Conservation (phyloP, 352 stramenopile genomes). For the Pythium plurisporium region DNA sequence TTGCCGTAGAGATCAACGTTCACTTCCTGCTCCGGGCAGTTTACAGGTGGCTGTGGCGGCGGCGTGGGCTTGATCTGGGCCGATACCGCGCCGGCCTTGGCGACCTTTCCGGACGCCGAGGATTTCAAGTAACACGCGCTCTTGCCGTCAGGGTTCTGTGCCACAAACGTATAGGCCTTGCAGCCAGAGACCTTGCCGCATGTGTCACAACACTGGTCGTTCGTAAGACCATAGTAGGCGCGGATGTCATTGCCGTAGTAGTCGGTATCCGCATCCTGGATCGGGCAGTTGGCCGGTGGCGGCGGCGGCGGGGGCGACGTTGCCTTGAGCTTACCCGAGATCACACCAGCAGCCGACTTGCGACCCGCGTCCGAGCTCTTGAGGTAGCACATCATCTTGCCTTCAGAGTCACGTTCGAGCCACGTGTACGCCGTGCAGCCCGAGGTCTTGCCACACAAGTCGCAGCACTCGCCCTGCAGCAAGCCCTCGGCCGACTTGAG, state of each 20-base stretch:
- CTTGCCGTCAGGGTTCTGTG: constrained; percentile 39
- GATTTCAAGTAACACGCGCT: constrained; percentile 46
- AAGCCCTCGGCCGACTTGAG: not conserved
- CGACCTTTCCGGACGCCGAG: constrained; percentile 8
- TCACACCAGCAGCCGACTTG: not conserved
- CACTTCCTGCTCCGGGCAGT: constrained; percentile 13
- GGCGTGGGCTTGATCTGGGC: no score
- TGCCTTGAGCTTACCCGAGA: not conserved
- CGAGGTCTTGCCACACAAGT: constrained; percentile 5
- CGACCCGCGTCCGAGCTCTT: constrained; percentile 27
- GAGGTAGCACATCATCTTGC: constrained; percentile 43
- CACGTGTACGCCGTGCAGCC: constrained; percentile 11
- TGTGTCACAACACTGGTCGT: constrained; percentile 33
- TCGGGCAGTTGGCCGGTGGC: constrained; percentile 24
- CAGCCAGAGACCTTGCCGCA: constrained; percentile 34
- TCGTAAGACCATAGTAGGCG: constrained; percentile 30
- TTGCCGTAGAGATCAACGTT: constrained; percentile 18
- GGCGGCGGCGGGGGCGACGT: not conserved
- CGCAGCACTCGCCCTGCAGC: not conserved
- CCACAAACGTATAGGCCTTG: constrained; percentile 51
- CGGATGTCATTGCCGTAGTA: constrained; percentile 32
- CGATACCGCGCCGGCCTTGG: not conserved
- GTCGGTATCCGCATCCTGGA: constrained; percentile 26
- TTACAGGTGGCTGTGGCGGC: constrained; percentile 7
- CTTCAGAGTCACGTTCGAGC: constrained; percentile 9